Conservation (phyloP, 257 asterid genomes). For the Solanum chaucha region DNA sequence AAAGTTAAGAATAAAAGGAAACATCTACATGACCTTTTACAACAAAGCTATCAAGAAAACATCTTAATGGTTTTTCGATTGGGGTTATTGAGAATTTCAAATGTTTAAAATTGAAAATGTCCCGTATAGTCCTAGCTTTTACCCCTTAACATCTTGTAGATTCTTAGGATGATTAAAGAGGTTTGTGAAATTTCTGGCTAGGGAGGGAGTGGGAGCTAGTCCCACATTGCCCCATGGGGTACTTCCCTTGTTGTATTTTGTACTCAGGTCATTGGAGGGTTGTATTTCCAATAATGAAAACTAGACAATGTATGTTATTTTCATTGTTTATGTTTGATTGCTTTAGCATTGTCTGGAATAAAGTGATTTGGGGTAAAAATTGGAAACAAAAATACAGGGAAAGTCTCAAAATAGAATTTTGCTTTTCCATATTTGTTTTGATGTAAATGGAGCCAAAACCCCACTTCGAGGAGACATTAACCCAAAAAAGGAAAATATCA, state of each 20-base stretch:
- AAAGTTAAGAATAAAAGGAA: not conserved
- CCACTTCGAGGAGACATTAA: not conserved
- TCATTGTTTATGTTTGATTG: not conserved
- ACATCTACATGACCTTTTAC: not conserved
- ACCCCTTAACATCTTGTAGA: not conserved
- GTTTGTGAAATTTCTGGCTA: not conserved
- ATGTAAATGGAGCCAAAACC: not conserved
- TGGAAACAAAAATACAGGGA: not conserved
- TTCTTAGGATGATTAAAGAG: not conserved
- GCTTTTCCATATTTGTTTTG: not conserved
- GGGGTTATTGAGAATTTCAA: not conserved
- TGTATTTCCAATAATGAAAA: not conserved
- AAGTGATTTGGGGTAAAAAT: not conserved
- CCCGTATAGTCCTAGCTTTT: not conserved
- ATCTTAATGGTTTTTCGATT: not conserved
- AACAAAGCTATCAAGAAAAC: not conserved
- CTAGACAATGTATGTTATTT: not conserved
- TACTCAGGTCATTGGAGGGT: not conserved
- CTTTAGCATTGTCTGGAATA: not conserved
- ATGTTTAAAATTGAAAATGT: not conserved
- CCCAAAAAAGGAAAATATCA: not conserved
- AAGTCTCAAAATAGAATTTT: not conserved
- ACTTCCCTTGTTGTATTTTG: not conserved
- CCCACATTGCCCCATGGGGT: not conserved
- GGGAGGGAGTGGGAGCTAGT: not conserved